Evolutionary conservation across 257 asterid genomes (phyloP).

Genomic region (Phtheirospermum japonicum): DNA sequence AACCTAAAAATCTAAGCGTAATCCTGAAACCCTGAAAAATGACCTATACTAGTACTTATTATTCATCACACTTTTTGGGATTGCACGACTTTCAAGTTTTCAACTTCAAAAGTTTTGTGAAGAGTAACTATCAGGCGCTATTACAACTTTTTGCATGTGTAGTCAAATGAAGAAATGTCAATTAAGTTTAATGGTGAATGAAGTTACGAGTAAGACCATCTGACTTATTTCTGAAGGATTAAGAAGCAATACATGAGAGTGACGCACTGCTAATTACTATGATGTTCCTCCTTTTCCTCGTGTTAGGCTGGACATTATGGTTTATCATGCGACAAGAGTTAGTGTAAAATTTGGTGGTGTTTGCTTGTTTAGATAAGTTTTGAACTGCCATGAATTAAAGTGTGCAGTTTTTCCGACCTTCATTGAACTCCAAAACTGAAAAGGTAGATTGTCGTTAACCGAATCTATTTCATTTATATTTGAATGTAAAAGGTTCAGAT

Average conservation of each 20-base stretch:
- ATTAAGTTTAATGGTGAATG: conserved; percentile 4
- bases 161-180: background rate
- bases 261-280: background rate
- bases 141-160: conserved; percentile 6
- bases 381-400: conserved; percentile 1
- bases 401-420: background rate
- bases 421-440: conserved; percentile 1
- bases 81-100: conserved; percentile 13
- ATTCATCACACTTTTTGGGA: conserved; percentile 5
- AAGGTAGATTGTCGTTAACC: background rate
- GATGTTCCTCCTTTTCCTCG: conserved; percentile 5
- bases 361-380: conserved; percentile 2
- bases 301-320: background rate
- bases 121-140: background rate
- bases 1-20: conserved; percentile 2
- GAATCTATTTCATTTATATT: background rate
- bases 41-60: conserved; percentile 11
- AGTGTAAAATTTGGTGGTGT: background rate
- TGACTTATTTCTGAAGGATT: conserved; percentile 12
- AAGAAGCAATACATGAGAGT: conserved; percentile 2
- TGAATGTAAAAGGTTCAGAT: conserved; percentile 2
- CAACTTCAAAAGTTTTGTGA: conserved; percentile 12
- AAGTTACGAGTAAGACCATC: background rate
- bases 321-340: background rate
- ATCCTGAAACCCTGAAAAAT: background rate